Evolutionary conservation across 2,329 filamentous ascomycete genomes (phyloP).

Genomic region (Kalmusia sp.): DNA sequence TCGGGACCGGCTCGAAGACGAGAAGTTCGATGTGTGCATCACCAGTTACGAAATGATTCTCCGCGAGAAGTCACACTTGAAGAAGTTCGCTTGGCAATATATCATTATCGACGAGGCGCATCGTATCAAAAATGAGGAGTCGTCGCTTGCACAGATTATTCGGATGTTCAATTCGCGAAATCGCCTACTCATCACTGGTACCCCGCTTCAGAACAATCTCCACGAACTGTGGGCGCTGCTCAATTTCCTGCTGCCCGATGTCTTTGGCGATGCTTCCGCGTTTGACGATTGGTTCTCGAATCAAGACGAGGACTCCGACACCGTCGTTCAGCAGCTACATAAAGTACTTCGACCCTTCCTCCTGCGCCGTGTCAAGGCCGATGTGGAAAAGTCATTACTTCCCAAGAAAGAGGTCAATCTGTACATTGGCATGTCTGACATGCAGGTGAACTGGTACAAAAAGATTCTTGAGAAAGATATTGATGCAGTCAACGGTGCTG

Average conservation of each 20-base stretch:
- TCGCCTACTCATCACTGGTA: constrained; percentile 93
- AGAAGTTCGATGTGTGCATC: constrained; percentile 97
- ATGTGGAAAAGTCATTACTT: constrained; percentile 96
- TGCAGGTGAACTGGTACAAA: constrained; percentile 99
- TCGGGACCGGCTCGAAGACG: constrained; percentile 86
- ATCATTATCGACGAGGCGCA: constrained; percentile 99
- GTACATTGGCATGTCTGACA: constrained; percentile 98
- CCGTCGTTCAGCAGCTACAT: constrained; percentile 94
- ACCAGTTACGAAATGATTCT: constrained; percentile 99
- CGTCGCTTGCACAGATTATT: constrained; percentile 94
- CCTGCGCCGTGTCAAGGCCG: constrained; percentile 92
- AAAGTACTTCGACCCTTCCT: constrained; percentile 92
- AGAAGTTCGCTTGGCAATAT: constrained; percentile 99
- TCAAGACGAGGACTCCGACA: constrained; percentile 89
- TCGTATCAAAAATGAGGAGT: constrained; percentile 99
- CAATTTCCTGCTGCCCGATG: constrained; percentile 97
- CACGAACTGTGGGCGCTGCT: constrained; percentile 97
- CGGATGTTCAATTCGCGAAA: constrained; percentile 96
- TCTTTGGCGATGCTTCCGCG: constrained; percentile 94
- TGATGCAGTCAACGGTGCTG: constrained; percentile 95
- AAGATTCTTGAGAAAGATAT: constrained; percentile 99
- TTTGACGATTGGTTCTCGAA: constrained; percentile 98
- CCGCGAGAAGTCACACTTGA: constrained; percentile 90
- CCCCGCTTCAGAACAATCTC: constrained; percentile 95
- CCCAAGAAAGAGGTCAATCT: constrained; percentile 98